Percentiles rank a stretch among this genome's conserved stretches.
Evolutionary conservation across 352 stramenopile genomes (phyloP).

Genomic region (Pythium plurisporium): DNA sequence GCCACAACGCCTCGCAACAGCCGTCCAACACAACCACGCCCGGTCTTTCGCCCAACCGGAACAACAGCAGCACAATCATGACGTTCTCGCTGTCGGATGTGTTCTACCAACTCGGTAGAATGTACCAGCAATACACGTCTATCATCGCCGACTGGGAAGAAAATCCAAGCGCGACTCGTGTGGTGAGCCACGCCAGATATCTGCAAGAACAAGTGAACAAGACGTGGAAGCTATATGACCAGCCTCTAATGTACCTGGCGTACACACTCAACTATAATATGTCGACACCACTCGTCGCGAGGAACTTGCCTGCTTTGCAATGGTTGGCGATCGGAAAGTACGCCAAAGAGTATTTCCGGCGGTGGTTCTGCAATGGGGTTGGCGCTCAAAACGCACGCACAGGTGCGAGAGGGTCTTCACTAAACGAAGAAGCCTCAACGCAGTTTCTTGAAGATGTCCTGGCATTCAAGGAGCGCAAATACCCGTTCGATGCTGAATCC

Average conservation of each 20-base stretch:
- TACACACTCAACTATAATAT: conserved; percentile 80
- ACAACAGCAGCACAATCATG: conserved; percentile 14
- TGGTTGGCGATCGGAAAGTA: conserved; percentile 77
- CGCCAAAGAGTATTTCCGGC: conserved; percentile 67
- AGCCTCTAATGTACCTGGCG: conserved; percentile 60
- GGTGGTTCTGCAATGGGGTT: conserved; percentile 48
- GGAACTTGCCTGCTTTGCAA: conserved; percentile 48
- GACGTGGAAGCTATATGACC: conserved; percentile 75
- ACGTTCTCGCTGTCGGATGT: conserved; percentile 62
- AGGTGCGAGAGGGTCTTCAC: conserved; percentile 11
- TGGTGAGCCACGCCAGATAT: conserved; percentile 52
- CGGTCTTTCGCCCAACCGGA: background rate
- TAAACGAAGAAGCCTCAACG: conserved; percentile 51
- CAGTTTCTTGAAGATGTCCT: conserved; percentile 74
- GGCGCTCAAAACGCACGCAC: background rate
- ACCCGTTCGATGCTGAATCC: conserved; percentile 66
- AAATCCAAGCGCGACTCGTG: conserved; percentile 37
- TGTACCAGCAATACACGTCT: conserved; percentile 66
- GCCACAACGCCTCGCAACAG: conserved; percentile 11
- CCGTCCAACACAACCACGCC: background rate
- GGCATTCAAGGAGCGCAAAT: conserved; percentile 71
- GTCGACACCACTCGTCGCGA: conserved; percentile 37
- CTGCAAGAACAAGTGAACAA: conserved; percentile 55
- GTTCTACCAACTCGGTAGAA: conserved; percentile 75
- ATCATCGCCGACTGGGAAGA: conserved; percentile 75